Evolutionary conservation across 257 asterid species (phyloP).

Genomic region (Forsythia suspensa): DNA sequence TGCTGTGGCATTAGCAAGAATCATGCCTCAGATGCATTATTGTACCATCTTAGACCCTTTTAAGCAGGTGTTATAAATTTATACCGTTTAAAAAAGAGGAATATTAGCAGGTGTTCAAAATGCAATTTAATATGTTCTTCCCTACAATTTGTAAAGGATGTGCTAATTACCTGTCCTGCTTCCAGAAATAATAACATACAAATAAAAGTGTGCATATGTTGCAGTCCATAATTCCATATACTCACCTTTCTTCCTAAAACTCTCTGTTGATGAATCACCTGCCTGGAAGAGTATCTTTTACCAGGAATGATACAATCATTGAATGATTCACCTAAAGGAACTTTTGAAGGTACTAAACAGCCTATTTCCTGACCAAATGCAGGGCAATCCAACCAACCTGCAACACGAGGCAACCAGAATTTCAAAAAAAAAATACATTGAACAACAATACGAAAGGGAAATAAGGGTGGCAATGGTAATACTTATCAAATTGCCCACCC

Average conservation of each 20-base stretch:
- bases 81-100: background rate
- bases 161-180: slow-evolving; percentile 6
- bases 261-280: slow-evolving; percentile 84
- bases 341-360: slow-evolving; percentile 87
- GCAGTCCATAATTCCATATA: slow-evolving; percentile 1
- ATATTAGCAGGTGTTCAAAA: background rate
- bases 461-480: slow-evolving; percentile 3
- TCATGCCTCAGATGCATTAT: background rate
- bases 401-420: slow-evolving; percentile 21
- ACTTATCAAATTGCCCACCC: slow-evolving; percentile 3
- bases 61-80: background rate
- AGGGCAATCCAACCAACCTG: slow-evolving; percentile 99
- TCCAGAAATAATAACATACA: background rate
- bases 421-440: background rate
- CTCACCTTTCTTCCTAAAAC: slow-evolving; percentile 71
- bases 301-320: slow-evolving; percentile 74
- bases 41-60: background rate
- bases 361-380: slow-evolving; percentile 73
- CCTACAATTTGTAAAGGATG: background rate
- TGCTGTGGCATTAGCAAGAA: background rate
- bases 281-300: slow-evolving; percentile 88
- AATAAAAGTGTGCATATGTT: background rate
- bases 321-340: slow-evolving; percentile 85
- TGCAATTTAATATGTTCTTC: background rate
- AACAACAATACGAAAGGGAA: slow-evolving; percentile 8